phyloP scores from a whole-genome alignment of 257 asterid genomes.

The Avicennia marina region DNA sequence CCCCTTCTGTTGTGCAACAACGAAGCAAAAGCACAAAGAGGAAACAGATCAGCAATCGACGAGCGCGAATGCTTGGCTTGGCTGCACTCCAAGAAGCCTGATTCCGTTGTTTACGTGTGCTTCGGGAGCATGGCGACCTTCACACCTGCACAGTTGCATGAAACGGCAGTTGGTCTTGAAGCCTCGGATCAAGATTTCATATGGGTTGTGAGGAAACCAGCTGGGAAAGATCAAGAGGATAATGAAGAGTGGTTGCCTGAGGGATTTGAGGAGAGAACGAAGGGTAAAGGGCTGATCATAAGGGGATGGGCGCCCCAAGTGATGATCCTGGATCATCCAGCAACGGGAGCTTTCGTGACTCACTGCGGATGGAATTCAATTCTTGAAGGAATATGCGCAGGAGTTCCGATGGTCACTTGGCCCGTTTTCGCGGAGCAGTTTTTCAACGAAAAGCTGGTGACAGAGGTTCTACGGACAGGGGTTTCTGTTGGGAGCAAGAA shows the following conservation, averaged over 20 bases:
- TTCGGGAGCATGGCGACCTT: constrained; percentile 51
- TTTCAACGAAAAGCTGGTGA: no score
- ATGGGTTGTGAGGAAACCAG: constrained; percentile 56
- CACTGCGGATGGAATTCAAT: no score
- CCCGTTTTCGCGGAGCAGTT: no score
- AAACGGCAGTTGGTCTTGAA: constrained; percentile 58
- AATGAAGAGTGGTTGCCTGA: constrained; percentile 37
- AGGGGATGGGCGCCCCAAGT: no score
- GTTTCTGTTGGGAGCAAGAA: background rate
- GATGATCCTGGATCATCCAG: no score
- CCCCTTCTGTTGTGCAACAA: constrained; percentile 35
- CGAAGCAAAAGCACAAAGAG: constrained; percentile 27
- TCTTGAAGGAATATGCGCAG: no score
- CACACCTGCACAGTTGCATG: constrained; percentile 41
- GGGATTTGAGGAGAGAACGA: constrained; percentile 47
- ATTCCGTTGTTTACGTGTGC: constrained; percentile 57
- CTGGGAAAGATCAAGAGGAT: constrained; percentile 13
- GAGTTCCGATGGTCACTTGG: no score
- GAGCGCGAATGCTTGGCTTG: constrained; percentile 48
- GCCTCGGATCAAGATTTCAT: constrained; percentile 49
- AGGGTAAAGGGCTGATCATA: constrained; percentile 46
- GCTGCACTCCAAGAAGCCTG: constrained; percentile 41
- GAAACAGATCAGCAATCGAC: constrained; percentile 36
- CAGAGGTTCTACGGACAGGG: background rate
- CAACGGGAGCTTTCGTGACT: no score